phyloP scores from a whole-genome alignment of 2,329 filamentous ascomycete species.

The Fusarium globosum region DNA sequence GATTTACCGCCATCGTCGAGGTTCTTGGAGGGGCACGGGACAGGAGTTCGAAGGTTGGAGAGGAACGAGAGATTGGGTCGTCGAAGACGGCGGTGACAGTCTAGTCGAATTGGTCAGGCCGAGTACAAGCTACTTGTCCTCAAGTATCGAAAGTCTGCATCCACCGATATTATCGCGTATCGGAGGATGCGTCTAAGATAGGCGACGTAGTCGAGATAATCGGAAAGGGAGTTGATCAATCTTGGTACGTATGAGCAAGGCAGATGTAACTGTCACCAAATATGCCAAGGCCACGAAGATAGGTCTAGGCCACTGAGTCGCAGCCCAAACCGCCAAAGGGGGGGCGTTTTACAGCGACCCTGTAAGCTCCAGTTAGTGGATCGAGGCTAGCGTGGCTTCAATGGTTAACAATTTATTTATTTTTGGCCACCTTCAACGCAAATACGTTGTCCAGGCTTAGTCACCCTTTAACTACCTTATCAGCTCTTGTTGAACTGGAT shows the following conservation, averaged over 20 bases:
- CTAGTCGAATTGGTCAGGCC: conserved; percentile 21
- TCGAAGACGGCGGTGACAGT: conserved; percentile 39
- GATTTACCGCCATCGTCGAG: conserved; percentile 87
- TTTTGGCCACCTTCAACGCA: conserved; percentile 1
- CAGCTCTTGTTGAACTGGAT: neutral
- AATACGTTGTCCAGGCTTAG: conserved; percentile 30
- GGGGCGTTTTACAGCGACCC: conserved; percentile 10
- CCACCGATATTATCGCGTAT: conserved; percentile 25
- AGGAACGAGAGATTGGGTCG: conserved; percentile 12
- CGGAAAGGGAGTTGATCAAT: conserved; percentile 32
- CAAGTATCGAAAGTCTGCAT: conserved; percentile 33
- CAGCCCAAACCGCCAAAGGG: conserved; percentile 14
- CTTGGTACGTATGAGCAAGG: conserved; percentile 29
- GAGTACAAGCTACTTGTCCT: conserved; percentile 26
- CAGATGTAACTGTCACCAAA: conserved; percentile 38
- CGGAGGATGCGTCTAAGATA: conserved; percentile 17
- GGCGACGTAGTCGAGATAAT: conserved; percentile 26
- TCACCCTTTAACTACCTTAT: conserved; percentile 27
- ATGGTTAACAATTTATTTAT: conserved; percentile 45
- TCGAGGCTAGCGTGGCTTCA: conserved; percentile 31
- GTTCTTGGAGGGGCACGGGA: conserved; percentile 43
- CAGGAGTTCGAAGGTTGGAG: conserved; percentile 4
- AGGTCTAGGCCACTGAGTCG: conserved; percentile 26
- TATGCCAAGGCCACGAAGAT: conserved; percentile 43
- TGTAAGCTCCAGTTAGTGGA: conserved; percentile 20